Evolutionary conservation across 805 yeast genomes (phyloP), one percentile per base, ranked within the genome.

Genomic region (Lachancea sp.): DNA sequence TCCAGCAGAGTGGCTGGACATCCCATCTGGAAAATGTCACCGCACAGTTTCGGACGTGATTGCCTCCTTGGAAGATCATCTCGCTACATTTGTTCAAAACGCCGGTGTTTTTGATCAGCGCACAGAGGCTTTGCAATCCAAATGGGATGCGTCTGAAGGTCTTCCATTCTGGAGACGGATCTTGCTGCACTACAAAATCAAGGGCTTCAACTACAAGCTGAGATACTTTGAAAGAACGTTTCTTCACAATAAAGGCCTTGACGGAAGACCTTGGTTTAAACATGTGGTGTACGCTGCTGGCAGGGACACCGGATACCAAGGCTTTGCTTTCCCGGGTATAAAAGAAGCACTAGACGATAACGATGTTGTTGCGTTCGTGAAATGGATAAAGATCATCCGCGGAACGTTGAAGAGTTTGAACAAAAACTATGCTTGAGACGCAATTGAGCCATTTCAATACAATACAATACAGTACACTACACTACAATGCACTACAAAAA

Each of bases 261-360:
- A 65, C 6, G 67, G 64, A 22, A 67, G 82, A 58, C 59, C 68
- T 9, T 77, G 81, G 81, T 77, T 74, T 60, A 74, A 71, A 50
- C 81, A 77, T 60, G 61, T 71, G 39, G 69, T 75, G 18, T 77
- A 64, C 54, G 77, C 80, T 1, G 65, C 76, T 49, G 81, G 81
- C 2, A 66, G 81, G 53, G 72, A 73, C 53, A 76, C 80, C 0
- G 82, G 81, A 9, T 77, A 77, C 49, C 72, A 71, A 35, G 80
- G 80, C 1, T 79, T 73, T 53, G 68, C 71, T 19, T 58, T 76
- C 20, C 82, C 81, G 7, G 79, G 77, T 1, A 58, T 77, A 36
- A 65, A 66, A 25, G 82, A 77, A 58, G 74, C 79, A 0, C 54
- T 77, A 17, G 81, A 77, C 51, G 81, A 76, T 52, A 40, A 51